Evolutionary conservation across 73 alveolate species (phyloP).

Genomic region (Tetrahymena elliotti): DNA sequence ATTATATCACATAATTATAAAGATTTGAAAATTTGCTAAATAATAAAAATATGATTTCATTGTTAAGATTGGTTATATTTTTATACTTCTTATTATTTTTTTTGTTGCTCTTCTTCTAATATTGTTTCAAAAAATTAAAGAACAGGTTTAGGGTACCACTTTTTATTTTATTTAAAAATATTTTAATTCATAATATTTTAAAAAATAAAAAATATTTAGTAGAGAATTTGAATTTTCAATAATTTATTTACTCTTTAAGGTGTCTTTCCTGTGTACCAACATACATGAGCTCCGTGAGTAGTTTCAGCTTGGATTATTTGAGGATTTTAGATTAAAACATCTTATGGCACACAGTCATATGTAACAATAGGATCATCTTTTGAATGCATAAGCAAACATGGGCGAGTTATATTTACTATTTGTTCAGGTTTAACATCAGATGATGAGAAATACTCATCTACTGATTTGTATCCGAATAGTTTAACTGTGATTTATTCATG

Average conservation of each 20-base stretch:
- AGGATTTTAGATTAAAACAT: conserved; percentile 7
- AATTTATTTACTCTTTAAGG: conserved; percentile 24
- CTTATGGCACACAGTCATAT: conserved; percentile 1
- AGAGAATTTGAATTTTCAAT: neutral
- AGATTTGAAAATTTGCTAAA: no score
- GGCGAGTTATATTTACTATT: neutral
- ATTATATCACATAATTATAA: no score
- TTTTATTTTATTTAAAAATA: neutral
- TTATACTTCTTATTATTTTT: neutral
- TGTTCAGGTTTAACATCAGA: conserved; percentile 1
- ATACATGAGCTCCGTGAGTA: conserved; percentile 34
- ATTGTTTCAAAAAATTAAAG: neutral
- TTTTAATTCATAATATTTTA: neutral
- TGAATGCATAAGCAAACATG: conserved; percentile 15
- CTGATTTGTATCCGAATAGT: conserved; percentile 25
- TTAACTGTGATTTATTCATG: conserved; percentile 28
- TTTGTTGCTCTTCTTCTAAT: neutral
- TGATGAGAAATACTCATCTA: neutral
- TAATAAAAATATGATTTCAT: no score
- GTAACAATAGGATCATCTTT: conserved; percentile 47
- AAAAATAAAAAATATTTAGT: neutral
- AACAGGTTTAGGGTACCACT: neutral
- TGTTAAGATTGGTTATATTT: neutral
- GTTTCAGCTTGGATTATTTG: conserved; percentile 12
- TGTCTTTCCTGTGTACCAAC: conserved; percentile 32